phyloP scores from a whole-genome alignment of 257 asterid species.

The Salvia rosmarinus region DNA sequence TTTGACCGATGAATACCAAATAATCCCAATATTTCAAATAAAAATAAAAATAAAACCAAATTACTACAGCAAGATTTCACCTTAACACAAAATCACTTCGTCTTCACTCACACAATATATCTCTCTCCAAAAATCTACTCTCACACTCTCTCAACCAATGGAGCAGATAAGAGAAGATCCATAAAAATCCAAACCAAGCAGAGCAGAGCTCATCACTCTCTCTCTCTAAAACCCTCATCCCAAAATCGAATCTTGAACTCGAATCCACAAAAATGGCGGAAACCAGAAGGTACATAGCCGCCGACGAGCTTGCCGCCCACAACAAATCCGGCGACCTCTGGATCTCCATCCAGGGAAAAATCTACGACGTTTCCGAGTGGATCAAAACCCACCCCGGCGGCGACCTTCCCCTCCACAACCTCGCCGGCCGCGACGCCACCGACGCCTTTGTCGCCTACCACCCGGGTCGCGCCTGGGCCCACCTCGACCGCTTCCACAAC shows the following conservation, averaged over 20 bases:
- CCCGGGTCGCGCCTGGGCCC: conserved; percentile 68
- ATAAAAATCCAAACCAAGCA: neutral
- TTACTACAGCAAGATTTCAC: neutral
- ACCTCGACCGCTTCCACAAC: conserved; percentile 59
- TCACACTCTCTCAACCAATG: conserved; percentile 7
- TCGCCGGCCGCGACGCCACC: conserved; percentile 89
- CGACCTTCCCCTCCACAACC: conserved; percentile 64
- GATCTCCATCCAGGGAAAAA: conserved; percentile 90
- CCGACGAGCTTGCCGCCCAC: conserved; percentile 75
- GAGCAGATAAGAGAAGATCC: neutral
- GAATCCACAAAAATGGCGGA: conserved; percentile 49
- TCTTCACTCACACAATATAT: neutral
- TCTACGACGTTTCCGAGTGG: conserved; percentile 88
- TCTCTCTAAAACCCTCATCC: neutral
- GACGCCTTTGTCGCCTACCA: conserved; percentile 89
- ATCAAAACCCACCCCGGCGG: conserved; percentile 82
- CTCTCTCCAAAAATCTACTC: neutral
- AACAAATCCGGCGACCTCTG: conserved; percentile 79
- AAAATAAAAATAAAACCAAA: neutral
- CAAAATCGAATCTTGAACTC: conserved; percentile 11
- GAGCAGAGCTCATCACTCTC: conserved; percentile 23
- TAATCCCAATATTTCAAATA: neutral
- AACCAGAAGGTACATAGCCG: conserved; percentile 55
- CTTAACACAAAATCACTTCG: neutral
- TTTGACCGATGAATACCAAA: neutral